phyloP scores from a whole-genome alignment of 495 filamentous ascomycete species.

The Aspergillus incahuasiensis region DNA sequence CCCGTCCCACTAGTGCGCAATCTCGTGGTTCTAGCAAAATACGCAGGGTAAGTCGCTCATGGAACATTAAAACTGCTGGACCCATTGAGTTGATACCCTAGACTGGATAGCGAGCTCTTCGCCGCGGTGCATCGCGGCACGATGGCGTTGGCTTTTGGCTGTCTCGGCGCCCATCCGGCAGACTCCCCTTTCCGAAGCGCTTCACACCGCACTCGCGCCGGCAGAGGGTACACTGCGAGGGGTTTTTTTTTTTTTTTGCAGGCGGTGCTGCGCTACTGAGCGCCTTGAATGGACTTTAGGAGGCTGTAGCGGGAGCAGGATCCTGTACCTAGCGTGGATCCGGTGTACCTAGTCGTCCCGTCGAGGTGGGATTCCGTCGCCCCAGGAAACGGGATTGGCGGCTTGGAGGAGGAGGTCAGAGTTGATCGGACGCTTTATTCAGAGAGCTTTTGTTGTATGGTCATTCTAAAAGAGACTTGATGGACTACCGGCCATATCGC shows the following conservation, averaged over 20 bases:
- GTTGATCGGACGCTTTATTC: not conserved
- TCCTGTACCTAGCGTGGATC: too few relatives aligned
- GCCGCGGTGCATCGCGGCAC: slow-evolving; percentile 55
- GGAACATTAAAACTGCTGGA: too few relatives aligned
- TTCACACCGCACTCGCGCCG: slow-evolving; percentile 70
- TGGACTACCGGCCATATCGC: not conserved
- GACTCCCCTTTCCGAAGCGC: slow-evolving; percentile 66
- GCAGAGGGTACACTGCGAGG: slow-evolving; percentile 71
- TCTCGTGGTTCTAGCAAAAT: slow-evolving; percentile 82
- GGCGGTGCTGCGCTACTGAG: slow-evolving; percentile 61
- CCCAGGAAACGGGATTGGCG: too few relatives aligned
- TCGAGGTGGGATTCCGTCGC: slow-evolving; percentile 72
- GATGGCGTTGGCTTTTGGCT: slow-evolving; percentile 70
- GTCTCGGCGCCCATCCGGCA: slow-evolving; percentile 67
- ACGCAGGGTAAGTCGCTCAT: slow-evolving; percentile 73
- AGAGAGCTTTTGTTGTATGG: too few relatives aligned
- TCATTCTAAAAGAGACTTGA: too few relatives aligned
- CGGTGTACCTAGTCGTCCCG: slow-evolving; percentile 79
- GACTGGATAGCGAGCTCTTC: slow-evolving; percentile 69
- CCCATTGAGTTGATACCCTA: too few relatives aligned
- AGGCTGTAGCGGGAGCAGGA: slow-evolving; percentile 62
- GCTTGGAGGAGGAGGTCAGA: not conserved
- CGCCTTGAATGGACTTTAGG: slow-evolving; percentile 52
- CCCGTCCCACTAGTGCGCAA: slow-evolving; percentile 67
- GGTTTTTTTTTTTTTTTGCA: too few relatives aligned